These are phyloP conservation scores for Podospora fimiseda DNA, from an alignment of 495 filamentous ascomycete species.

Conservation along the genomic window DNA sequence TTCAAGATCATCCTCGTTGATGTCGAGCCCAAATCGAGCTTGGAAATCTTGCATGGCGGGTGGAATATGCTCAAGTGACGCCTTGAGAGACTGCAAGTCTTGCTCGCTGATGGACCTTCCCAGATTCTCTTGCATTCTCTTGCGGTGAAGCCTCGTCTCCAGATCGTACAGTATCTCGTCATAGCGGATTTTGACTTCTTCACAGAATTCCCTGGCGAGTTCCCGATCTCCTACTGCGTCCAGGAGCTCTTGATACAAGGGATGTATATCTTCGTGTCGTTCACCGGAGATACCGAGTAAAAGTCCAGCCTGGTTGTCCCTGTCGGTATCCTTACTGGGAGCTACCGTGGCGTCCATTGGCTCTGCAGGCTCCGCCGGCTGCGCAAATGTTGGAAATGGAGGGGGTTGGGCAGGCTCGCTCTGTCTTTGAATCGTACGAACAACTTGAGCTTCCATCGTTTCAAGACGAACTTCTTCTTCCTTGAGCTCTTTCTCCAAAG, in stretches of 20 bases:
- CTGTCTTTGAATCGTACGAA: slow-evolving; percentile 6
- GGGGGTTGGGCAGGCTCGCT: background rate
- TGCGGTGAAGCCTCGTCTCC: slow-evolving; percentile 20
- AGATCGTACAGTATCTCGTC: slow-evolving; percentile 22
- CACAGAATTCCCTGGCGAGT: slow-evolving; percentile 22
- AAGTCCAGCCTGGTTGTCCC: slow-evolving; percentile 6
- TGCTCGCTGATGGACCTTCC: slow-evolving; percentile 19
- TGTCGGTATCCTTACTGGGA: slow-evolving; percentile 9
- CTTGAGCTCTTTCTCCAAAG: slow-evolving; percentile 18
- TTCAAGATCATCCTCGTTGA: slow-evolving; percentile 23
- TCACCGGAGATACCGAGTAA: slow-evolving; percentile 27
- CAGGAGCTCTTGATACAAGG: slow-evolving; percentile 23
- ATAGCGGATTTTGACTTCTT: slow-evolving; percentile 21
- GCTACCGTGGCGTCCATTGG: background rate
- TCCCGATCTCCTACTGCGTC: slow-evolving; percentile 22
- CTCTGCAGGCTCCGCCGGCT: background rate
- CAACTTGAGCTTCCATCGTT: slow-evolving; percentile 16
- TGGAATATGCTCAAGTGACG: slow-evolving; percentile 15
- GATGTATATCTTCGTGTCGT: slow-evolving; percentile 25
- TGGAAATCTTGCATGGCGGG: slow-evolving; percentile 12
- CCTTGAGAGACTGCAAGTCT: slow-evolving; percentile 19
- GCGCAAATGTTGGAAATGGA: background rate
- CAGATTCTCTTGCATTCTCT: slow-evolving; percentile 18
- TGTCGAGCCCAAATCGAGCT: slow-evolving; percentile 16
- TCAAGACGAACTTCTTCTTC: slow-evolving; percentile 16